Evolutionary conservation across 2,329 filamentous ascomycete genomes (phyloP).

Genomic region (Stagonosporopsis cucurbitacearum): DNA sequence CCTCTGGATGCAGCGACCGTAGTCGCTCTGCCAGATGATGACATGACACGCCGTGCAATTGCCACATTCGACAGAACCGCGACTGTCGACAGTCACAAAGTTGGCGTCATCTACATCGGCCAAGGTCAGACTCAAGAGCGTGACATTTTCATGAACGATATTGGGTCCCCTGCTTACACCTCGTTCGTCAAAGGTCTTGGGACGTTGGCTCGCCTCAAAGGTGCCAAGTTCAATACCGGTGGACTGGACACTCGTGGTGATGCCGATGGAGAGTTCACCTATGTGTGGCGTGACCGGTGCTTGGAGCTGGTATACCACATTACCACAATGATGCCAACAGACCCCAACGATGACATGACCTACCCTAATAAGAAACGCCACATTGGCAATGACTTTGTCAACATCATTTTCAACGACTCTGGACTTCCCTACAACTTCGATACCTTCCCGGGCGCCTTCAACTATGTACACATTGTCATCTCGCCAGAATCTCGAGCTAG

Average conservation of each 20-base stretch:
- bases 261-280: conserved; percentile 83
- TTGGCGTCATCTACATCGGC: conserved; percentile 91
- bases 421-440: conserved; percentile 88
- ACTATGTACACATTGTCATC: conserved; percentile 96
- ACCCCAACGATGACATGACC: conserved; percentile 76
- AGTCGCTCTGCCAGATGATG: conserved; percentile 75
- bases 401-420: conserved; percentile 97
- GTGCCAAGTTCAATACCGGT: conserved; percentile 89
- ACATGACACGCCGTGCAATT: conserved; percentile 75
- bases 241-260: conserved; percentile 81
- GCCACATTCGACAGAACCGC: conserved; percentile 84
- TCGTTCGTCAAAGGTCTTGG: conserved; percentile 84
- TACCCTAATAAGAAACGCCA: conserved; percentile 85
- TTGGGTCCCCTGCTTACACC: conserved; percentile 86
- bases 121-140: conserved; percentile 82
- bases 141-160: conserved; percentile 86
- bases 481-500: conserved; percentile 82
- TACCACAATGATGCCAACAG: conserved; percentile 95
- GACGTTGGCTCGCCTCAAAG: conserved; percentile 79
- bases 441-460: conserved; percentile 93
- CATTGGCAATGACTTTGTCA: conserved; percentile 97
- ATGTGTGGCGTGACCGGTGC: conserved; percentile 93
- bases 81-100: conserved; percentile 92
- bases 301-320: conserved; percentile 97
- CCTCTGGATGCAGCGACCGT: conserved; percentile 63